Evolutionary conservation across 108 stramenopile species (phyloP).

Genomic region (Poteriospumella lacustris): DNA sequence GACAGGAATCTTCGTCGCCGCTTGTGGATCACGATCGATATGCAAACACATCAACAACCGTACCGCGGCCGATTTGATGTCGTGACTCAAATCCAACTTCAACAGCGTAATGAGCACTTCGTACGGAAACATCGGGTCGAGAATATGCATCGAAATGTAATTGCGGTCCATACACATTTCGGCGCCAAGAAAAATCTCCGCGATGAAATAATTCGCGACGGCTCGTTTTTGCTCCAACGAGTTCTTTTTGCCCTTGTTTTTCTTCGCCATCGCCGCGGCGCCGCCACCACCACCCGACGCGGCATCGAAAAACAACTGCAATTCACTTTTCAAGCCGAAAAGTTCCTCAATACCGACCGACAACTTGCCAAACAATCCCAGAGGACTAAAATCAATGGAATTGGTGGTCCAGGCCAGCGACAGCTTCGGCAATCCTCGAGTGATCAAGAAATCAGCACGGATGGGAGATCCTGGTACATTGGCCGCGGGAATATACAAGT

Average conservation of each 20-base stretch:
- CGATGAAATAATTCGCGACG: slow-evolving; percentile 38
- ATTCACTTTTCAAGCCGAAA: neutral
- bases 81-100: neutral
- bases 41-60: slow-evolving; percentile 35
- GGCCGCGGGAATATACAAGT: slow-evolving; percentile 5
- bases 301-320: too few species aligned
- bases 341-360: slow-evolving; percentile 13
- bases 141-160: slow-evolving; percentile 35
- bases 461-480: neutral
- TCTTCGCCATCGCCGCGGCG: neutral
- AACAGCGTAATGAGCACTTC: slow-evolving; percentile 31
- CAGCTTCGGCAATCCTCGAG: slow-evolving; percentile 13
- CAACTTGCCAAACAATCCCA: slow-evolving; percentile 16
- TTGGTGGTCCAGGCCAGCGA: slow-evolving; percentile 27
- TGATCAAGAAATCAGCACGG: neutral
- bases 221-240: neutral
- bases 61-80: slow-evolving; percentile 27
- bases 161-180: slow-evolving; percentile 43
- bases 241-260: neutral
- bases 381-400: slow-evolving; percentile 30
- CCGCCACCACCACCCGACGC: too few species aligned
- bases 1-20: slow-evolving; percentile 6
- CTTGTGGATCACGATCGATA: slow-evolving; percentile 35
- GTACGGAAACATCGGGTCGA: slow-evolving; percentile 25
- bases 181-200: slow-evolving; percentile 37